A percentile compares a stretch with the other conserved stretches of the same genome.
phyloP scores from a whole-genome alignment of 2,329 filamentous ascomycete species.

The Neurospora sp. region DNA sequence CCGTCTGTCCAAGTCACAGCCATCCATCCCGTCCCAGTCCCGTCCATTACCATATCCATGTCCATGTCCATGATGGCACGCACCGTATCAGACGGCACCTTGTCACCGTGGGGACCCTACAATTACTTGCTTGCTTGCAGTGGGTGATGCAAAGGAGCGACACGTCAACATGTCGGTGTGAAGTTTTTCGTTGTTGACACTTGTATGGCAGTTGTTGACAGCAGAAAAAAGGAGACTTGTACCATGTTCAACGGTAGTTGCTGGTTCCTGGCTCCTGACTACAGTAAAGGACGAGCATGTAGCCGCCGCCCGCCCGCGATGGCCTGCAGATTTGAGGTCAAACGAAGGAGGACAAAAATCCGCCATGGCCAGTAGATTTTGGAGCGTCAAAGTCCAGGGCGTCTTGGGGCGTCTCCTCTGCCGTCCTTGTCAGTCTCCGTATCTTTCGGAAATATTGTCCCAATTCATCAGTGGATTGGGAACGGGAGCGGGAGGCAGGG shows the following conservation, averaged over 20 bases:
- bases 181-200: conserved; percentile 3
- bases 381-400: neutral
- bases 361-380: neutral
- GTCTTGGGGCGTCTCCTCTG: neutral
- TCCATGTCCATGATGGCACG: neutral
- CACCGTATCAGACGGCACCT: neutral
- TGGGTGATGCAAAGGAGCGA: conserved; percentile 12
- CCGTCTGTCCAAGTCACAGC: neutral
- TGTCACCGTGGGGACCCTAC: neutral
- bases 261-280: neutral
- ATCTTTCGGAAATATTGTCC: neutral
- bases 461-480: neutral
- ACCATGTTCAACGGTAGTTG: neutral
- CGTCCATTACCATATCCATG: neutral
- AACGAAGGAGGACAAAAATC: conserved; percentile 10
- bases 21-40: neutral
- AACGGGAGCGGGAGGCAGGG: neutral
- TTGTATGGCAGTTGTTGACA: neutral
- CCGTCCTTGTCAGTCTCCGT: neutral
- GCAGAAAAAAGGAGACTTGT: neutral
- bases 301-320: conserved; percentile 6
- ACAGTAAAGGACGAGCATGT: neutral
- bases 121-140: neutral
- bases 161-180: conserved; percentile 20
- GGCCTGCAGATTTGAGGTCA: conserved; percentile 15